These are phyloP conservation scores for Populus tomentosa DNA, from an alignment of 441 rosid genomes.

Conservation along the genomic window DNA sequence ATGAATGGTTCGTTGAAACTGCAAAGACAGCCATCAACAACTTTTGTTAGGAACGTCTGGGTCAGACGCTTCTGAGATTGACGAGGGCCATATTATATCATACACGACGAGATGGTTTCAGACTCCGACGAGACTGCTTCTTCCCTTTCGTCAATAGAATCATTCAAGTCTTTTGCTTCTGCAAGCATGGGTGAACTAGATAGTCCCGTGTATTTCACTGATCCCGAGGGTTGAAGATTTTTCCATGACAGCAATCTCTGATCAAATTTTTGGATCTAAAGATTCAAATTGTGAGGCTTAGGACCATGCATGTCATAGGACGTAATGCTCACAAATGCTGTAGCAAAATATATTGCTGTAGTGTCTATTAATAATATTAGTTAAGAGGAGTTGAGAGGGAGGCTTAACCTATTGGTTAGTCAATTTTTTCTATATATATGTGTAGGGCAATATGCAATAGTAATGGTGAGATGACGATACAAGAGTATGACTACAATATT, in stretches of 20 bases:
- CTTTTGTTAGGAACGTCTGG: no score
- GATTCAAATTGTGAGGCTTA: background rate
- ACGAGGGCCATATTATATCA: constrained; percentile 50
- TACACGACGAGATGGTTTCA: constrained; percentile 39
- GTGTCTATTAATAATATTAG: background rate
- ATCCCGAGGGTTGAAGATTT: constrained; percentile 41
- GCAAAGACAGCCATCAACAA: no score
- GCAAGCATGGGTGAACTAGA: constrained; percentile 95
- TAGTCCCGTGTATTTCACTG: constrained; percentile 55
- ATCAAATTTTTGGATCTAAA: background rate
- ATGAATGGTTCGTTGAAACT: no score
- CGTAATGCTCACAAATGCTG: background rate
- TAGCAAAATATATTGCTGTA: background rate
- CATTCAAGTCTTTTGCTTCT: constrained; percentile 77
- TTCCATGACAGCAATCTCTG: background rate
- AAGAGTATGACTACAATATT: no score
- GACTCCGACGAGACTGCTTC: constrained; percentile 61
- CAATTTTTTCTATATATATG: no score
- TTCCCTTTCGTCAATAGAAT: constrained; percentile 63
- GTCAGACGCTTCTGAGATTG: constrained; percentile 54
- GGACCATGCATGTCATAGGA: background rate
- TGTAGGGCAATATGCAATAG: no score
- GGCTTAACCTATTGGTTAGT: no score
- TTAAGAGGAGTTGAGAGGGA: background rate
- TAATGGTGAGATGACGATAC: no score